These are phyloP conservation scores for Calophaca sinica DNA, from an alignment of 306 rosid genomes.

Conservation along the genomic window DNA sequence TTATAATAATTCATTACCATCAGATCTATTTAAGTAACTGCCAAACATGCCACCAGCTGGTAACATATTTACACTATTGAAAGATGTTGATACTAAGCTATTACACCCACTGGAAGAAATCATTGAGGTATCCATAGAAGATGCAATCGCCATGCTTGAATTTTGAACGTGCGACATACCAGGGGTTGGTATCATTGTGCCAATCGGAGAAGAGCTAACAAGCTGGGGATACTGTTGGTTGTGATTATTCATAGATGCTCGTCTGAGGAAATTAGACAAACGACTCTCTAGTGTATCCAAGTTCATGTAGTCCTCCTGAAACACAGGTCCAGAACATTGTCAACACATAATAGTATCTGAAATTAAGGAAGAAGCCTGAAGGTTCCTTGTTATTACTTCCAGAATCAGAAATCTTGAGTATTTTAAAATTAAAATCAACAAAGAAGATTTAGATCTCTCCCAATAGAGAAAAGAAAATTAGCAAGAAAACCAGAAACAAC, in stretches of 20 bases:
- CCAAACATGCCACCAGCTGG: constrained; percentile 68
- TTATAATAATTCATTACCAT: constrained; percentile 58
- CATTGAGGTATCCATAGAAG: constrained; percentile 73
- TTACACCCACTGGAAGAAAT: constrained; percentile 61
- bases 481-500: constrained; percentile 47
- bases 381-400: constrained; percentile 28
- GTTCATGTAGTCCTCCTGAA: constrained; percentile 91
- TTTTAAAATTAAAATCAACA: background rate
- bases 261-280: constrained; percentile 56
- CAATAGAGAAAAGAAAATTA: constrained; percentile 21
- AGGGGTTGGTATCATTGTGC: constrained; percentile 97
- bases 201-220: constrained; percentile 69
- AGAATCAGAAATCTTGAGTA: constrained; percentile 28
- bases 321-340: constrained; percentile 44
- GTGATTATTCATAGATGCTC: constrained; percentile 56
- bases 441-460: constrained; percentile 19
- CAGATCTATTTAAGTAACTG: constrained; percentile 67
- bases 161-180: constrained; percentile 81
- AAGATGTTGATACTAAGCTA: constrained; percentile 58
- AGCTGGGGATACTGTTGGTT: constrained; percentile 71
- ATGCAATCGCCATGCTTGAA: constrained; percentile 70
- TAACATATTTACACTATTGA: constrained; percentile 72
- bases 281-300: constrained; percentile 79
- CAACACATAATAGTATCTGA: constrained; percentile 6
- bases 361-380: background rate